A percentile compares a stretch with the other conserved stretches of the same genome.
Evolutionary conservation across 352 stramenopile species (phyloP).

Genomic region (Blastocystis hominis): DNA sequence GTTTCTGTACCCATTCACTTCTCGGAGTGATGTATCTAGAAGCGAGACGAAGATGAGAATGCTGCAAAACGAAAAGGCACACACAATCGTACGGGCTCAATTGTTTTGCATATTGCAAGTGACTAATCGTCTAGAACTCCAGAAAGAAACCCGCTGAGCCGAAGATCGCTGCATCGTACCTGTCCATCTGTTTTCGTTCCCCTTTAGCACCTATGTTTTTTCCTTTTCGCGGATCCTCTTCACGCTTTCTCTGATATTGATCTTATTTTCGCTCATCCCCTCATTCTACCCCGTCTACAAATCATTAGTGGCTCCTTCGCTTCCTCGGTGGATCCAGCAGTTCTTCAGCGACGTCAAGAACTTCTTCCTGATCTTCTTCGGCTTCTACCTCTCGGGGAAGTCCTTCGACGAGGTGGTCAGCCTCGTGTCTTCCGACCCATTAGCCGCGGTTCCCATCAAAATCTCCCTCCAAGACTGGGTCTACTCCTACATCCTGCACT

Average conservation of each 20-base stretch:
- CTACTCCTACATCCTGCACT: conserved; percentile 19
- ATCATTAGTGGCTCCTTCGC: not conserved
- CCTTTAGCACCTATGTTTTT: not conserved
- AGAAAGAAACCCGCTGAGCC: not conserved
- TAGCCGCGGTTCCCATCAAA: not conserved
- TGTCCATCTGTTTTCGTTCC: not conserved
- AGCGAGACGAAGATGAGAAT: not conserved
- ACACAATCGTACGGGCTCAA: not conserved
- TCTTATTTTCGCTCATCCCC: conserved; percentile 27
- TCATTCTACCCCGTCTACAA: conserved; percentile 48
- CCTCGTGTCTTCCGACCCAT: not conserved
- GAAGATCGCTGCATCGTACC: not conserved
- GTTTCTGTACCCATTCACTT: too few species aligned
- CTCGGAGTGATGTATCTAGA: not conserved
- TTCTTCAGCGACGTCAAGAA: conserved; percentile 21
- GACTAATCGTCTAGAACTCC: not conserved
- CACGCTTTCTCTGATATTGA: not conserved
- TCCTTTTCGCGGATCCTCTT: not conserved
- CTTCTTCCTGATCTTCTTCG: not conserved
- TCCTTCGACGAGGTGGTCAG: not conserved
- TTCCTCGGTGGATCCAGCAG: not conserved
- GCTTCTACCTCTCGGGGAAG: not conserved
- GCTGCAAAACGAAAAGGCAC: not conserved
- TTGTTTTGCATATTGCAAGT: not conserved
- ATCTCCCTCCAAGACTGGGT: conserved; percentile 41